Percentiles rank a stretch among this genome's conserved stretches.
phyloP scores from a whole-genome alignment of 2,329 filamentous ascomycete species.

The Tolypocladium capitatum region DNA sequence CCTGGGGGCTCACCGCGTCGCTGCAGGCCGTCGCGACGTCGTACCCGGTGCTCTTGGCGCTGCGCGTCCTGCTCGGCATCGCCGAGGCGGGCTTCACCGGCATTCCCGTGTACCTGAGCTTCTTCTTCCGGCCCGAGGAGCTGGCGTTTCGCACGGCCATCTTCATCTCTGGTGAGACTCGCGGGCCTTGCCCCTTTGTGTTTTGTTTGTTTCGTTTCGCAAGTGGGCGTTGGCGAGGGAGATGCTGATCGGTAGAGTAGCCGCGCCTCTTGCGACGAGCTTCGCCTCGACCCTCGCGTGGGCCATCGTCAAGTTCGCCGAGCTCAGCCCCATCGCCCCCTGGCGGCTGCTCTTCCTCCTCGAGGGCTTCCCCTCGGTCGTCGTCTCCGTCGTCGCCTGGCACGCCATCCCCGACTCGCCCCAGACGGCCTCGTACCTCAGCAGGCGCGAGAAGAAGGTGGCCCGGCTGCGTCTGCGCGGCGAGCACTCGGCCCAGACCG shows the following conservation, averaged over 20 bases:
- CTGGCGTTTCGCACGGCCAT: constrained; percentile 75
- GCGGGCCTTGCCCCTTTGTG: too few species aligned
- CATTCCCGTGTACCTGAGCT: constrained; percentile 50
- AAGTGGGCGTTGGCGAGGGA: too few species aligned
- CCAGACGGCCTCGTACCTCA: constrained; percentile 49
- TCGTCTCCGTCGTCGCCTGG: constrained; percentile 65
- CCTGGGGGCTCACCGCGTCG: constrained; percentile 69
- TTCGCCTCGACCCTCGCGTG: constrained; percentile 68
- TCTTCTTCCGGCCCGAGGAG: constrained; percentile 55
- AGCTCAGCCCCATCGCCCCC: constrained; percentile 54
- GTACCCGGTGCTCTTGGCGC: constrained; percentile 43
- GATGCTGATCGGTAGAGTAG: constrained; percentile 19
- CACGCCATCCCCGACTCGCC: constrained; percentile 65
- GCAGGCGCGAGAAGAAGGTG: constrained; percentile 50
- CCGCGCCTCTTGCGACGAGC: constrained; percentile 67
- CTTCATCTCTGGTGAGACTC: constrained; percentile 55
- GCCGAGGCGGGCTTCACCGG: constrained; percentile 54
- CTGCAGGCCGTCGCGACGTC: constrained; percentile 54
- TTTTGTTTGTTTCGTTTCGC: too few species aligned
- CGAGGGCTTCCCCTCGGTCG: constrained; percentile 72
- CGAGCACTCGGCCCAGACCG: constrained; percentile 14
- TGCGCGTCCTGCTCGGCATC: constrained; percentile 45
- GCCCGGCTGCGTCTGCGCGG: constrained; percentile 54
- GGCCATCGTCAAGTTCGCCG: constrained; percentile 58
- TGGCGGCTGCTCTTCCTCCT: constrained; percentile 79